Conservation (phyloP, 441 rosid species). For the Populus hybrid region DNA sequence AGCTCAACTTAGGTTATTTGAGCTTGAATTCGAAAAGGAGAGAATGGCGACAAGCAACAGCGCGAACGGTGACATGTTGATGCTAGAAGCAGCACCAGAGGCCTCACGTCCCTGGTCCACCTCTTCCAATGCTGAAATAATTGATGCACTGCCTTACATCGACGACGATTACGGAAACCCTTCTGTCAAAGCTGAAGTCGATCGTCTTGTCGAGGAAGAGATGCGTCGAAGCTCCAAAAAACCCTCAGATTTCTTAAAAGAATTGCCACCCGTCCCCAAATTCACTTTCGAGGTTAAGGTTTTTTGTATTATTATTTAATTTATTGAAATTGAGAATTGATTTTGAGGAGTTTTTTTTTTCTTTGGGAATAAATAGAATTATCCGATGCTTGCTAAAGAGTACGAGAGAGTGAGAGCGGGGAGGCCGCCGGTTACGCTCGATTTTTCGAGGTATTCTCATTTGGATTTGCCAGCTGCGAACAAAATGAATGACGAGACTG, state of each 20-base stretch:
- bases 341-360: not conserved
- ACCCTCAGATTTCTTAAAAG: slow-evolving; percentile 82
- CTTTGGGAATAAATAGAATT: slow-evolving; percentile 41
- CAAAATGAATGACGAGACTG: slow-evolving; percentile 79
- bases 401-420: slow-evolving; percentile 92
- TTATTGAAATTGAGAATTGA: not conserved
- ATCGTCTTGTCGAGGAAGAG: slow-evolving; percentile 87
- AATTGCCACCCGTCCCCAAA: slow-evolving; percentile 68
- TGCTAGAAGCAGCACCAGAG: slow-evolving; percentile 83
- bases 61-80: slow-evolving; percentile 54
- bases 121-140: slow-evolving; percentile 58
- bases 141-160: slow-evolving; percentile 96
- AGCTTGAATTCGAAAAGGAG: not conserved
- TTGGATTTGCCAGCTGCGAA: slow-evolving; percentile 59
- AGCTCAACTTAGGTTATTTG: not conserved
- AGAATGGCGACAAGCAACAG: slow-evolving; percentile 32
- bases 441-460: slow-evolving; percentile 64
- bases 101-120: slow-evolving; percentile 63
- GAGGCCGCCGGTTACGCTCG: slow-evolving; percentile 74
- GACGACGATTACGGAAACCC: slow-evolving; percentile 88
- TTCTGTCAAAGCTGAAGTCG: slow-evolving; percentile 72
- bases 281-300: slow-evolving; percentile 43
- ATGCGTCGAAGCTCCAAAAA: slow-evolving; percentile 90
- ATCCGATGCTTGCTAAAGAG: slow-evolving; percentile 84
- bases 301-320: too few relatives aligned